Conservation (phyloP, 116 monocot species). For the Papilionanthe hybrid region DNA sequence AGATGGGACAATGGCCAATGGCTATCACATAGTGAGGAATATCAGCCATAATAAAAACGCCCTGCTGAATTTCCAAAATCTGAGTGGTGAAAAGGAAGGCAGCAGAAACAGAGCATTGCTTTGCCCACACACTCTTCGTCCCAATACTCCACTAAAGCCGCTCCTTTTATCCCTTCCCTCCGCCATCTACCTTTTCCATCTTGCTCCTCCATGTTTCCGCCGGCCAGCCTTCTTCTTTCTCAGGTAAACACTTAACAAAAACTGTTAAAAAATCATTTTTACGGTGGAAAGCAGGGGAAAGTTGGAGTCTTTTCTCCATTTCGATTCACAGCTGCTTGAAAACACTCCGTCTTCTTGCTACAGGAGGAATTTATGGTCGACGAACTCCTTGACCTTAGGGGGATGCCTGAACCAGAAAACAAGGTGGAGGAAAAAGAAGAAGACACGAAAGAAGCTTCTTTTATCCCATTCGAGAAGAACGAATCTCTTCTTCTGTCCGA, state of each 20-base stretch:
- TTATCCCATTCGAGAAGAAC: neutral
- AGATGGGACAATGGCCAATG: too few species aligned
- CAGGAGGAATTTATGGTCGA: constrained; percentile 31
- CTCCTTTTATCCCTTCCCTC: constrained; percentile 3
- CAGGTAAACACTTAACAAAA: constrained; percentile 8
- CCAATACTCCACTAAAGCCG: constrained; percentile 32
- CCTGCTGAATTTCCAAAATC: too few species aligned
- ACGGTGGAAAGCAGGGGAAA: neutral
- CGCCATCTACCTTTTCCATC: constrained; percentile 4
- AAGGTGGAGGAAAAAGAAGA: constrained; percentile 3
- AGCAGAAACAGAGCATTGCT: constrained; percentile 27
- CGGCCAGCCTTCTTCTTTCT: neutral
- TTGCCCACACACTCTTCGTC: constrained; percentile 28
- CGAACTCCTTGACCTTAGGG: constrained; percentile 41
- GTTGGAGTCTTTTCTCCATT: neutral
- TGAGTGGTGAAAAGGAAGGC: neutral
- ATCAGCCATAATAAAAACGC: too few species aligned
- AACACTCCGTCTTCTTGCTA: neutral
- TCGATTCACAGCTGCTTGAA: neutral
- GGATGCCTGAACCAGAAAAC: constrained; percentile 14
- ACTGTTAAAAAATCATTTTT: neutral
- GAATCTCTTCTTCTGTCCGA: neutral
- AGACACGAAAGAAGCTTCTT: neutral
- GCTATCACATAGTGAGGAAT: too few species aligned
- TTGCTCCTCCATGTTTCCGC: neutral